Evolutionary conservation across 129 eudicot species (phyloP), one percentile per base, ranked within the genome.

Genomic region (Flaveria bidentis): DNA sequence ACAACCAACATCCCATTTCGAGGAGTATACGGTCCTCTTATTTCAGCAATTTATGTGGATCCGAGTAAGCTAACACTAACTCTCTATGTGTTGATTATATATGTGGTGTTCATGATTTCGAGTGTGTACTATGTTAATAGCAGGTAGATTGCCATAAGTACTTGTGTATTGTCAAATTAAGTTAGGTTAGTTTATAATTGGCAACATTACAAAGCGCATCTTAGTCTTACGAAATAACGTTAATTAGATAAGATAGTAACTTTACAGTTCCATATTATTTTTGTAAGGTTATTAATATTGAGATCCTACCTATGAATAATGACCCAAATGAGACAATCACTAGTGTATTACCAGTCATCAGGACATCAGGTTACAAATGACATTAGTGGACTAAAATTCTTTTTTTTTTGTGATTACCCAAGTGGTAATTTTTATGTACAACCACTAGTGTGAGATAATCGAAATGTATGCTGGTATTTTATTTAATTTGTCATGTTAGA

Each of bases 21-120:
- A 77, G 98, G 98, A 49, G 82, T 63, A 20, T 92, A 89, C 75
- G 98, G 98, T 63, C 98, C 96, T 78, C 88, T 92, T 42, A 79
- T 92, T 75, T 89, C 98, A 11, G 98, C 98, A 41, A 92, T 92
- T 42, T 89, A 96, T 30, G 89, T 89, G 16, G 71, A 89, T 69
- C 86, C 96, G 67, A 78, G 97, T 88, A 81, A 78, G 83, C 73
- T 56, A 73, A 50, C 47, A 22, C 17, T 42, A 46, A 46, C 41
- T 64, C 25, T n/a, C 6, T 72, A 56, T 23, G 51, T 67, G 51
- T 26, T 15, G 12, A 57, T 76, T 11, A 12, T 58, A 15, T 33
- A 17, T 13, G 46, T 42, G 39, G 26, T 23, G 2, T 12, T 62
- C 15, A 44, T 23, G 52, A 8, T 61, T 52, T 30, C 2, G 39